Percentiles rank a stretch among this genome's conserved stretches.
phyloP scores from a whole-genome alignment of 768 basidiomycete genomes.

The Mrakia blollopis region DNA sequence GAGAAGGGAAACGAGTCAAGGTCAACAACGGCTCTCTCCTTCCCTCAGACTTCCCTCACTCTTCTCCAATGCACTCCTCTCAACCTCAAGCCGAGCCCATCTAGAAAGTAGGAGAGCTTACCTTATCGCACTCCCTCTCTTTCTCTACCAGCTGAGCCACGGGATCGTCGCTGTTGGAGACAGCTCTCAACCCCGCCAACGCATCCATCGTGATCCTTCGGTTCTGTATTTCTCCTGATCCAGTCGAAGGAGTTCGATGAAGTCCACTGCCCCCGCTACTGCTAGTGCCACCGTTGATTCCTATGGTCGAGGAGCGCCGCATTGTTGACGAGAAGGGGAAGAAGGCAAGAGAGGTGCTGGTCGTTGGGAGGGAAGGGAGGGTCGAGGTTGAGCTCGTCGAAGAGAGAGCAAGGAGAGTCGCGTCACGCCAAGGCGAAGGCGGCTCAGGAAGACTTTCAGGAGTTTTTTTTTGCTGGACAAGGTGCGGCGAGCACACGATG shows the following conservation, averaged over 20 bases:
- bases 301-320: not conserved
- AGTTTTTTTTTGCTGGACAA: no score
- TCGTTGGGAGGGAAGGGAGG: not conserved
- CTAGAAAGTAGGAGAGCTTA: not conserved
- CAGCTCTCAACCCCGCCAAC: not conserved
- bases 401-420: no score
- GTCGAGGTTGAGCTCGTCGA: not conserved
- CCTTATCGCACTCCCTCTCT: not conserved
- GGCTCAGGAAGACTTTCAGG: no score
- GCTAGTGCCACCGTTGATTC: not conserved
- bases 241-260: not conserved
- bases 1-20: not conserved
- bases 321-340: not conserved
- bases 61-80: not conserved
- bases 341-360: not conserved
- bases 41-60: not conserved
- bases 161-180: not conserved
- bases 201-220: not conserved
- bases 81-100: not conserved
- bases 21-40: not conserved
- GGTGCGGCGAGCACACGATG: no score
- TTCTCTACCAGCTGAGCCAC: not conserved
- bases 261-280: not conserved
- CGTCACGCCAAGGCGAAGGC: no score
- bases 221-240: not conserved